A percentile compares a stretch with the other conserved stretches of the same genome.
These are phyloP conservation scores for Leptomonas pyrrhocoris DNA, from an alignment of 208 protist species.

Conservation along the genomic window DNA sequence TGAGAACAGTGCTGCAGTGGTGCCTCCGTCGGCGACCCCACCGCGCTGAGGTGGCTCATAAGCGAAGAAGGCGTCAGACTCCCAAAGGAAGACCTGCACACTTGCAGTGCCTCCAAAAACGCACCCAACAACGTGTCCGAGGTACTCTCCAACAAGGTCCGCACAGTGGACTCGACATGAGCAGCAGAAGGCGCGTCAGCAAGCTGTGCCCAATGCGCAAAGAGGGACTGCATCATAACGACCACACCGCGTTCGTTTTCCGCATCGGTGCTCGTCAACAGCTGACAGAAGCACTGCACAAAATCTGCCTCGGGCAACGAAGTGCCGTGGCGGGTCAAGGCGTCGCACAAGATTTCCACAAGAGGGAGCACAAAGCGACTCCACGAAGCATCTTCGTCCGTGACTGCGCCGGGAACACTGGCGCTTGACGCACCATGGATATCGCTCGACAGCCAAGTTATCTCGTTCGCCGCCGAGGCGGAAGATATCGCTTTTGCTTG, in stretches of 20 bases:
- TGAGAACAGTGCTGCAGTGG: neutral
- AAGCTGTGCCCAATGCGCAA: neutral
- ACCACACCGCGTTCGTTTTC: constrained; percentile 3
- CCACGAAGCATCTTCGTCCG: neutral
- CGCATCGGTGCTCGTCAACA: constrained; percentile 13
- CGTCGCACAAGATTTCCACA: neutral
- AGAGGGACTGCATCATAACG: constrained; percentile 9
- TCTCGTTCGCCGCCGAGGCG: neutral
- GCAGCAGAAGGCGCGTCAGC: neutral
- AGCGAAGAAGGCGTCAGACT: neutral
- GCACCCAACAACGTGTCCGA: constrained; percentile 14
- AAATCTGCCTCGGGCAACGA: constrained; percentile 9
- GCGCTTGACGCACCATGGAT: neutral
- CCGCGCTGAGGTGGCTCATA: neutral
- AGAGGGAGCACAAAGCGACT: neutral
- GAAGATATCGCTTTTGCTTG: neutral
- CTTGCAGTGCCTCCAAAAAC: constrained; percentile 10
- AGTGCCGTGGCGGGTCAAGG: neutral
- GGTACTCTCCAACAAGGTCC: constrained; percentile 16
- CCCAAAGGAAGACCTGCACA: neutral
- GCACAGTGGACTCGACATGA: constrained; percentile 18
- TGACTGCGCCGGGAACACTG: neutral
- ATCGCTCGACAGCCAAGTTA: neutral
- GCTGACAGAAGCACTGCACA: constrained; percentile 12
- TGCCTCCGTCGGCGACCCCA: too few relatives aligned